A percentile compares a stretch with the other conserved stretches of the same genome.
phyloP scores from a whole-genome alignment of 768 basidiomycete species.

The Panaeolus cyanescens region DNA sequence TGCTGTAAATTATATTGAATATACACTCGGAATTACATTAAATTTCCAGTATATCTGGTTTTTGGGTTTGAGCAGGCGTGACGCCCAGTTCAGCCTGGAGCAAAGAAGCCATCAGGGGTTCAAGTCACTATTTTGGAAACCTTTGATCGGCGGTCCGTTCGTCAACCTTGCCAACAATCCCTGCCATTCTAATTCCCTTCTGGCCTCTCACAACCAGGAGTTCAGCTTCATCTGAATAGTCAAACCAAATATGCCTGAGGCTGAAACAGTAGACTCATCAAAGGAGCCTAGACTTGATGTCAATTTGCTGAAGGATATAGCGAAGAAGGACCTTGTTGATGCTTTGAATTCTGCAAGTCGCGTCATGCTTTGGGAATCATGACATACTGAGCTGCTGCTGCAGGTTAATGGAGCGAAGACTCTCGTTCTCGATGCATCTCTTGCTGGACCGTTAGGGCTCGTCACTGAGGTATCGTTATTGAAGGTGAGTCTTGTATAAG shows the following conservation, averaged over 20 bases:
- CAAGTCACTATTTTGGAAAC: constrained; percentile 1
- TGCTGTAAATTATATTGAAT: too few species aligned
- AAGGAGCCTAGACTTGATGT: constrained; percentile 45
- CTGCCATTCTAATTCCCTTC: constrained; percentile 4
- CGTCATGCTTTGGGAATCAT: constrained; percentile 9
- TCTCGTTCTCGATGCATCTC: constrained; percentile 84
- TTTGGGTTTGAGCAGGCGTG: too few species aligned
- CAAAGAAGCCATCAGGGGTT: too few species aligned
- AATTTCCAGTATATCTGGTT: too few species aligned
- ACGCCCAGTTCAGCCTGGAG: too few species aligned
- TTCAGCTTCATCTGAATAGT: constrained; percentile 10
- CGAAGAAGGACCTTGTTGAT: constrained; percentile 79
- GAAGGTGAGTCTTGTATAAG: constrained; percentile 57
- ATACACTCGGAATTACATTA: too few species aligned
- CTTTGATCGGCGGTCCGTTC: neutral
- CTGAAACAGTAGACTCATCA: constrained; percentile 1
- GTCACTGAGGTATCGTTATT: constrained; percentile 93
- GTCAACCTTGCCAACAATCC: neutral
- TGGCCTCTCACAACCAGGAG: constrained; percentile 39
- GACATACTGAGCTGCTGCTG: constrained; percentile 7
- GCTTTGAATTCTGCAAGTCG: constrained; percentile 75
- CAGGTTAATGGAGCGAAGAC: constrained; percentile 95
- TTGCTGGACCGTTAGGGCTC: constrained; percentile 91
- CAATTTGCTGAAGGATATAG: constrained; percentile 73
- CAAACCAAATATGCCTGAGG: constrained; percentile 17